Conservation (phyloP, 2,329 filamentous ascomycete species). For the Talaromyces funiculosus region DNA sequence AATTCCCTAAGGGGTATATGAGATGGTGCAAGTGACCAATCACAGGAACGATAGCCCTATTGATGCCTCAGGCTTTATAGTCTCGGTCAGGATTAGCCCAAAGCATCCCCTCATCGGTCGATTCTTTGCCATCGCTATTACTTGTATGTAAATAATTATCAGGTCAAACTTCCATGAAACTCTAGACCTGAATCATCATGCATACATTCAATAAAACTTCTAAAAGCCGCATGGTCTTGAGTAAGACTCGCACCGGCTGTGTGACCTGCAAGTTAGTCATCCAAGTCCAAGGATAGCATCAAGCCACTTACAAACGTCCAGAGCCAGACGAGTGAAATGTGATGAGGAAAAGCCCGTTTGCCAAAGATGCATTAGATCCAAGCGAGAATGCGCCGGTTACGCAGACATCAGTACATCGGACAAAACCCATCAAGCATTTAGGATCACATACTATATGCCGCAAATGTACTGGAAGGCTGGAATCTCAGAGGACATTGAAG, state of each 20-base stretch:
- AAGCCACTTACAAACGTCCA: background rate
- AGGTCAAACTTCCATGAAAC: too few species aligned
- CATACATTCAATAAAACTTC: background rate
- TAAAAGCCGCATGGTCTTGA: conserved; percentile 6
- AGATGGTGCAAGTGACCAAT: background rate
- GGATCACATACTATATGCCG: conserved; percentile 10
- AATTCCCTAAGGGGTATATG: background rate
- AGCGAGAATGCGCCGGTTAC: conserved; percentile 8
- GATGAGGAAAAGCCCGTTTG: conserved; percentile 9
- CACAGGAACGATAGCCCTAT: background rate
- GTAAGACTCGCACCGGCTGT: conserved; percentile 6
- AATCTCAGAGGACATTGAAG: background rate
- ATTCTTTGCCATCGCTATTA: background rate
- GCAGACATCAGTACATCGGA: background rate
- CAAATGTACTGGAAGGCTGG: background rate
- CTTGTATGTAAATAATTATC: background rate
- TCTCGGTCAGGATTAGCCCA: background rate
- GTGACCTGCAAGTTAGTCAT: conserved; percentile 12
- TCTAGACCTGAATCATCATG: background rate
- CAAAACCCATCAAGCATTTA: background rate
- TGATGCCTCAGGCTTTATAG: background rate
- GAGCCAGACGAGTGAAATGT: conserved; percentile 9
- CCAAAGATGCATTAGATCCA: conserved; percentile 5
- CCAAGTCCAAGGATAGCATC: background rate
- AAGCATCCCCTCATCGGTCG: background rate